Conservation (phyloP, 305 asterid species). For the Lippia alba region DNA sequence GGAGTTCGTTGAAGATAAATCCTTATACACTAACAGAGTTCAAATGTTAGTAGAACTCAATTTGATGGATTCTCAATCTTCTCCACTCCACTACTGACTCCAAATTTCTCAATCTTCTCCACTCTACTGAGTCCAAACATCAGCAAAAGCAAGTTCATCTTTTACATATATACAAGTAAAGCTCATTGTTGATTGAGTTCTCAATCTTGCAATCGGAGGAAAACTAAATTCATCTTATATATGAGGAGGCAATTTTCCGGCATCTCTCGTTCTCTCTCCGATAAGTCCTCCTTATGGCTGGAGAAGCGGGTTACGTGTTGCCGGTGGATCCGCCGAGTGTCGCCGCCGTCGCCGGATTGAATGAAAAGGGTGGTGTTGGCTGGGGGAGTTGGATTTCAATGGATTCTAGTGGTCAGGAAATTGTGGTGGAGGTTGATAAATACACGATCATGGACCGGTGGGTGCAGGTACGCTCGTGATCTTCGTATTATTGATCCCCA, state of each 20-base stretch:
- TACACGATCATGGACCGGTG: constrained; percentile 92
- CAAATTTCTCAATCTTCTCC: too few species aligned
- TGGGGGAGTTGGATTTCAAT: constrained; percentile 77
- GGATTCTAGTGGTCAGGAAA: constrained; percentile 67
- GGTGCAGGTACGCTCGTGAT: constrained; percentile 90
- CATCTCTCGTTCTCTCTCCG: constrained; percentile 6
- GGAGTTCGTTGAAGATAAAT: too few species aligned
- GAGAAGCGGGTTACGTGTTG: constrained; percentile 62
- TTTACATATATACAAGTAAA: too few species aligned
- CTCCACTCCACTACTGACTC: too few species aligned
- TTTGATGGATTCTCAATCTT: too few species aligned
- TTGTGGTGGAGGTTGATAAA: constrained; percentile 69
- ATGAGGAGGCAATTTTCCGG: neutral
- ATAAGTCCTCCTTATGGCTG: constrained; percentile 51
- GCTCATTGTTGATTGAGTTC: too few species aligned
- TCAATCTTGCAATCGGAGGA: too few species aligned
- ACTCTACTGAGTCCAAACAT: too few species aligned
- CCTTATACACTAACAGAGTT: too few species aligned
- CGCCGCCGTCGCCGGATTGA: constrained; percentile 44
- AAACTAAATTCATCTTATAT: neutral
- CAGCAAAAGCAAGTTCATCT: too few species aligned
- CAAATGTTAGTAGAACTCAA: too few species aligned
- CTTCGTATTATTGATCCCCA: constrained; percentile 87
- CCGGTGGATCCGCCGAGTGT: constrained; percentile 57
- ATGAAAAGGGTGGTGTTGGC: constrained; percentile 70